phyloP scores from a whole-genome alignment of 768 basidiomycete genomes.

The Suillus bovinus region DNA sequence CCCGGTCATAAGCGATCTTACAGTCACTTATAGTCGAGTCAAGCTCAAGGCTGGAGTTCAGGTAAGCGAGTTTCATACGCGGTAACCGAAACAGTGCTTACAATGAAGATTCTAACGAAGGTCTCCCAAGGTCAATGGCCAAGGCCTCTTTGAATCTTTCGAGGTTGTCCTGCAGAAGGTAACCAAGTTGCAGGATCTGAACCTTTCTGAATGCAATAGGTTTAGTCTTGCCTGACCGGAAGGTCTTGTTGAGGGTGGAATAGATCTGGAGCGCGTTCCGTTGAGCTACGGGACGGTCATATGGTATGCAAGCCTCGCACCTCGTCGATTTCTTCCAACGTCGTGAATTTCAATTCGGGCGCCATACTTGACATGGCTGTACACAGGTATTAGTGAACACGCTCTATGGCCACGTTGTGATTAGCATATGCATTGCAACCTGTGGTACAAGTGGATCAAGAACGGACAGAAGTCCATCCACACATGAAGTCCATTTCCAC shows the following conservation, averaged over 20 bases:
- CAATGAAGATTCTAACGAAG: slow-evolving; percentile 57
- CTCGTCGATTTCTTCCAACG: slow-evolving; percentile 53
- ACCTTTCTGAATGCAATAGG: slow-evolving; percentile 70
- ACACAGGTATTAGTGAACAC: not conserved
- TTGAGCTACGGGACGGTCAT: not conserved
- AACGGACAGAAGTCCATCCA: not conserved
- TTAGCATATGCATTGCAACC: not conserved
- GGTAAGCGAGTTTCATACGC: not conserved
- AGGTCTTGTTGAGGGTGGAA: slow-evolving; percentile 53
- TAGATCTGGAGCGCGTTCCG: slow-evolving; percentile 46
- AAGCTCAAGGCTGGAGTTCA: slow-evolving; percentile 57
- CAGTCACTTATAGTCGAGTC: slow-evolving; percentile 52
- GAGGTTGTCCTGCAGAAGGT: slow-evolving; percentile 72
- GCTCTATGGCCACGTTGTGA: not conserved
- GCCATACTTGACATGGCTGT: slow-evolving; percentile 24
- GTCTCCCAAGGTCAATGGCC: slow-evolving; percentile 62
- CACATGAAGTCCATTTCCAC: not conserved
- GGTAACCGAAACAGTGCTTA: slow-evolving; percentile 30
- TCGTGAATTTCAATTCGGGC: slow-evolving; percentile 43
- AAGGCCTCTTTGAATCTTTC: slow-evolving; percentile 60
- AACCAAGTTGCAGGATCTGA: slow-evolving; percentile 74
- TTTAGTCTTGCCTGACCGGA: slow-evolving; percentile 63
- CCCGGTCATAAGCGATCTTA: slow-evolving; percentile 54
- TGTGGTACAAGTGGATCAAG: not conserved
- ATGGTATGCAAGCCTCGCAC: slow-evolving; percentile 28